A percentile compares a stretch with the other conserved stretches of the same genome.
These are phyloP conservation scores for Candida berthetii DNA, from an alignment of 805 yeast genomes.

Conservation along the genomic window DNA sequence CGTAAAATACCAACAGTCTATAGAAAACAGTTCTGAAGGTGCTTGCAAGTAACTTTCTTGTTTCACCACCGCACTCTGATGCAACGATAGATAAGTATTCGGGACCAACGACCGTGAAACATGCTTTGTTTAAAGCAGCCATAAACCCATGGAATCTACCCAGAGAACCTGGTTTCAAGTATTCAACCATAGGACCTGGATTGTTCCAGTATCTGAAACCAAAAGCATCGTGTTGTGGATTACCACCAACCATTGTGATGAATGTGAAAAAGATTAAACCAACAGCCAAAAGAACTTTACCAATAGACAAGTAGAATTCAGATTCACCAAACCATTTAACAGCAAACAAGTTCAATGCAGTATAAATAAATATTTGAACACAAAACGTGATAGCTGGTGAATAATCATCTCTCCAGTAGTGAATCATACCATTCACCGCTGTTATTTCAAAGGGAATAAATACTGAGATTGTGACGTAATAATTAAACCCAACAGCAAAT, in stretches of 20 bases:
- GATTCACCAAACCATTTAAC: conserved; percentile 75
- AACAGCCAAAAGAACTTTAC: conserved; percentile 63
- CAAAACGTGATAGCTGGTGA: conserved; percentile 65
- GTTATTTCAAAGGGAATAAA: conserved; percentile 60
- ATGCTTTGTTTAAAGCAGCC: conserved; percentile 62
- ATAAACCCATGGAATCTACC: conserved; percentile 72
- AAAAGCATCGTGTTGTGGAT: too few species aligned
- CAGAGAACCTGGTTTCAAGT: conserved; percentile 43
- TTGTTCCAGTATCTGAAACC: conserved; percentile 52
- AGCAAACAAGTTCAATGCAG: conserved; percentile 60
- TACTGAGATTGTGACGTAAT: conserved; percentile 48
- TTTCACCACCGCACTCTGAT: conserved; percentile 69
- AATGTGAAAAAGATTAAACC: too few species aligned
- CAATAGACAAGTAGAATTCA: conserved; percentile 71
- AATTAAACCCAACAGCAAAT: conserved; percentile 62
- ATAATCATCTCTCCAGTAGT: conserved; percentile 75
- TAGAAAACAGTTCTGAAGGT: conserved; percentile 71
- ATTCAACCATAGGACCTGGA: conserved; percentile 51
- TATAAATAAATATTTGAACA: conserved; percentile 59
- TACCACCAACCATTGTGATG: too few species aligned
- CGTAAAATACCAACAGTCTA: conserved; percentile 55
- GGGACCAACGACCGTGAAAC: conserved; percentile 79
- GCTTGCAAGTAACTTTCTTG: conserved; percentile 63
- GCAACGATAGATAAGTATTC: conserved; percentile 82
- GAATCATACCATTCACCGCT: conserved; percentile 54